Conservation (phyloP, 257 asterid species). For the Rhazya stricta region DNA sequence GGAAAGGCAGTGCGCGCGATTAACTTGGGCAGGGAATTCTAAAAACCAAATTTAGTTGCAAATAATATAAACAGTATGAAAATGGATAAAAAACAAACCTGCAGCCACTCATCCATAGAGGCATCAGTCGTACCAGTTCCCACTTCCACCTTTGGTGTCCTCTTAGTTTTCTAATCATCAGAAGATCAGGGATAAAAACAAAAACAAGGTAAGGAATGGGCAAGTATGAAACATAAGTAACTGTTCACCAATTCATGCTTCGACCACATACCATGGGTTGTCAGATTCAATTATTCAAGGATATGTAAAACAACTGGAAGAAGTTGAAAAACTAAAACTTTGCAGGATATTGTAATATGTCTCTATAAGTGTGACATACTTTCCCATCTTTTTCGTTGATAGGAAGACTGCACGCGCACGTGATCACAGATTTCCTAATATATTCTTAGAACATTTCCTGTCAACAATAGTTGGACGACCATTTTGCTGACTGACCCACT, state of each 20-base stretch:
- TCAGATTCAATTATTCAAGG: background rate
- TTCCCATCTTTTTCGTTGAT: background rate
- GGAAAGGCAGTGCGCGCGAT: too few relatives aligned
- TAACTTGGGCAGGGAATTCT: background rate
- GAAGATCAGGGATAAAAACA: background rate
- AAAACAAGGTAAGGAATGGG: background rate
- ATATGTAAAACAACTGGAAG: background rate
- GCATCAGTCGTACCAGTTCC: slow-evolving; percentile 91
- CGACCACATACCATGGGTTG: background rate
- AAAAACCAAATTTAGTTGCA: background rate
- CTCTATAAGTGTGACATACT: background rate
- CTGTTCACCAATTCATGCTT: background rate
- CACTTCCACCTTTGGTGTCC: slow-evolving; percentile 92
- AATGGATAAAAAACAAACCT: slow-evolving; percentile 48
- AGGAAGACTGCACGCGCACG: too few relatives aligned
- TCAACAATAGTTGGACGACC: background rate
- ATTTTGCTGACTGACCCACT: background rate
- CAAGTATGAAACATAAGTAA: background rate
- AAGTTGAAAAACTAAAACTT: background rate
- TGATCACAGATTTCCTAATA: background rate
- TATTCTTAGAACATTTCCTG: background rate
- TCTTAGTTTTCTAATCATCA: slow-evolving; percentile 69
- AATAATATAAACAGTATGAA: background rate
- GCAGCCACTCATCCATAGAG: slow-evolving; percentile 89
- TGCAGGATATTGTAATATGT: background rate